Evolutionary conservation across 805 yeast genomes (phyloP).

Genomic region (Starmerella bombicola): DNA sequence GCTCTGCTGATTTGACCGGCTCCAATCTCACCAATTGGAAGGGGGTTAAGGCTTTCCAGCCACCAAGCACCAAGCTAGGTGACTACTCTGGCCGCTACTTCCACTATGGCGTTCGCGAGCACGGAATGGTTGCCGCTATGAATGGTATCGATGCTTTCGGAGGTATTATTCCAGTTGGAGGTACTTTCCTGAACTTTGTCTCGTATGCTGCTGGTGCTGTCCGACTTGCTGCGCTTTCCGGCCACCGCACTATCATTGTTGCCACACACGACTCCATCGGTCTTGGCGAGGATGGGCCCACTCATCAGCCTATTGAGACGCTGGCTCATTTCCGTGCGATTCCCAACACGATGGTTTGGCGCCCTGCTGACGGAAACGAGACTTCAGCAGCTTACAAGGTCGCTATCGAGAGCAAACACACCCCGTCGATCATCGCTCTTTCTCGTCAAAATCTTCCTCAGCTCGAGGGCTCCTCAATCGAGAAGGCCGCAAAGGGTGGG

Average conservation of each 20-base stretch:
- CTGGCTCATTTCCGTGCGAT: slow-evolving; percentile 40
- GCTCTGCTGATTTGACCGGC: slow-evolving; percentile 96
- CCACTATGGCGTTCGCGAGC: slow-evolving; percentile 98
- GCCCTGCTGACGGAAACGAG: slow-evolving; percentile 46
- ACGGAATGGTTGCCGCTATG: slow-evolving; percentile 97
- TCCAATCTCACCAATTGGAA: slow-evolving; percentile 88
- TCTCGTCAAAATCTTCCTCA: slow-evolving; percentile 79
- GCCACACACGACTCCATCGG: slow-evolving; percentile 50
- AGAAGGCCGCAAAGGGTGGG: slow-evolving; percentile 91
- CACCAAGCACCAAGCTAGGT: slow-evolving; percentile 67
- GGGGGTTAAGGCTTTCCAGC: slow-evolving; percentile 84
- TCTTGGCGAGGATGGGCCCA: slow-evolving; percentile 48
- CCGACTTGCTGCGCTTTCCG: slow-evolving; percentile 38
- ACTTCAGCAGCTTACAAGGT: slow-evolving; percentile 44
- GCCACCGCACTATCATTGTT: slow-evolving; percentile 38
- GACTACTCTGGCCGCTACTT: slow-evolving; percentile 83
- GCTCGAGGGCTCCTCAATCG: slow-evolving; percentile 81
- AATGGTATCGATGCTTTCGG: slow-evolving; percentile 91
- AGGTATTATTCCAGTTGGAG: slow-evolving; percentile 83
- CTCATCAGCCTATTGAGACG: slow-evolving; percentile 46
- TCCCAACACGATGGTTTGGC: slow-evolving; percentile 39
- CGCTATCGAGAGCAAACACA: slow-evolving; percentile 43
- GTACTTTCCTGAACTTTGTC: slow-evolving; percentile 91
- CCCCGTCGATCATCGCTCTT: slow-evolving; percentile 62
- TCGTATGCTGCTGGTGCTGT: slow-evolving; percentile 46